These are phyloP conservation scores for Ceratocystis ficicola DNA, from an alignment of 2,329 filamentous ascomycete species.

Conservation along the genomic window DNA sequence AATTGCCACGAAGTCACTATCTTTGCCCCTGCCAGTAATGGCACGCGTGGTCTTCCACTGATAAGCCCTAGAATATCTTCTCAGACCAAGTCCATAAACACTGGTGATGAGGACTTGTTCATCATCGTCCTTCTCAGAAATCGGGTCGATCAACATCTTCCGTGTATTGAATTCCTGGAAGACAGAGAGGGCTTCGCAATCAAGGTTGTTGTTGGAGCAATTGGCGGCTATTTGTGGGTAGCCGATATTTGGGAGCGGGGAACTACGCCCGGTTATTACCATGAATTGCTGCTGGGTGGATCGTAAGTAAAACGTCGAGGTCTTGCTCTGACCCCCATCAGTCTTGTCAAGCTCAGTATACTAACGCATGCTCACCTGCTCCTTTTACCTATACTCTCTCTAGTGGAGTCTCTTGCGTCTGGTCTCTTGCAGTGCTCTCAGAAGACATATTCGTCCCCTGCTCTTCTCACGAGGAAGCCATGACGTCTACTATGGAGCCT, in stretches of 20 bases:
- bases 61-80: background rate
- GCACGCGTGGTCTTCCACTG: slow-evolving; percentile 1
- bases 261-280: slow-evolving; percentile 11
- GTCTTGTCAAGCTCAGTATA: background rate
- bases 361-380: background rate
- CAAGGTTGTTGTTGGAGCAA: slow-evolving; percentile 41
- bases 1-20: slow-evolving; percentile 51
- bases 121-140: background rate
- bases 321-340: background rate
- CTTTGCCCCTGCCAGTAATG: slow-evolving; percentile 34
- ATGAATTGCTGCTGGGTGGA: background rate
- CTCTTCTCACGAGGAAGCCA: slow-evolving; percentile 18
- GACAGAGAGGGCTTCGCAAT: slow-evolving; percentile 37
- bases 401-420: background rate
- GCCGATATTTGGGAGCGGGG: slow-evolving; percentile 40
- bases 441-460: slow-evolving; percentile 13
- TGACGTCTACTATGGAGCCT: background rate
- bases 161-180: slow-evolving; percentile 41
- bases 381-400: background rate
- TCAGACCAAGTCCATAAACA: background rate
- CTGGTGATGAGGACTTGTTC: background rate
- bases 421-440: slow-evolving; percentile 3
- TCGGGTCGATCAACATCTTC: slow-evolving; percentile 34
- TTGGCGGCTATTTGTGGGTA: slow-evolving; percentile 38
- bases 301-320: background rate